These are phyloP conservation scores for Penicillium coprophilum DNA, from an alignment of 495 filamentous ascomycete species.

Conservation along the genomic window DNA sequence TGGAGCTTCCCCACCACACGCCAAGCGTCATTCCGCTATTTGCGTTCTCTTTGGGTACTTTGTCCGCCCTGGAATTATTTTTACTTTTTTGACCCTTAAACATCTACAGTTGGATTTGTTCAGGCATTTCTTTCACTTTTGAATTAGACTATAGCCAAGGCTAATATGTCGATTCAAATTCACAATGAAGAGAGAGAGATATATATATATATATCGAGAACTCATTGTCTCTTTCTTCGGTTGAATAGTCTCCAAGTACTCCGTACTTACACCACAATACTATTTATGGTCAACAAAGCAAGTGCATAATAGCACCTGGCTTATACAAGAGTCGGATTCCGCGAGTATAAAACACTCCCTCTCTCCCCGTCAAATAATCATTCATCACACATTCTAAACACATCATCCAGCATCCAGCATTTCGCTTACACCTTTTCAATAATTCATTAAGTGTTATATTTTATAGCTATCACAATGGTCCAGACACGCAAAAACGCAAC, in stretches of 20 bases:
- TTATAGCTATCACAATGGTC: neutral
- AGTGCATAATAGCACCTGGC: neutral
- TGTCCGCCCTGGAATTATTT: neutral
- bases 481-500: neutral
- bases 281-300: conserved; percentile 5
- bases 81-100: neutral
- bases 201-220: conserved; percentile 3
- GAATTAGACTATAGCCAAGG: too few species aligned
- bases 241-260: too few species aligned
- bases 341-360: neutral
- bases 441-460: neutral
- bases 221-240: neutral
- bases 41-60: conserved; percentile 2
- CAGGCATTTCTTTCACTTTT: neutral
- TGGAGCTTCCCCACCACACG: conserved; percentile 43
- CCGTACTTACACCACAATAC: neutral
- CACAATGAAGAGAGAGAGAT: too few species aligned
- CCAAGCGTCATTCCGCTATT: conserved; percentile 25
- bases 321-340: too few species aligned
- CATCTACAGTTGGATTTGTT: neutral
- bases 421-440: neutral
- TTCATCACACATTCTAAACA: neutral
- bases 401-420: neutral
- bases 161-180: neutral
- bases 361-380: neutral